Percentiles rank a stretch among this genome's conserved stretches.
These are phyloP conservation scores for Eucalyptus victrix DNA, from an alignment of 345 rosid species.

Conservation along the genomic window DNA sequence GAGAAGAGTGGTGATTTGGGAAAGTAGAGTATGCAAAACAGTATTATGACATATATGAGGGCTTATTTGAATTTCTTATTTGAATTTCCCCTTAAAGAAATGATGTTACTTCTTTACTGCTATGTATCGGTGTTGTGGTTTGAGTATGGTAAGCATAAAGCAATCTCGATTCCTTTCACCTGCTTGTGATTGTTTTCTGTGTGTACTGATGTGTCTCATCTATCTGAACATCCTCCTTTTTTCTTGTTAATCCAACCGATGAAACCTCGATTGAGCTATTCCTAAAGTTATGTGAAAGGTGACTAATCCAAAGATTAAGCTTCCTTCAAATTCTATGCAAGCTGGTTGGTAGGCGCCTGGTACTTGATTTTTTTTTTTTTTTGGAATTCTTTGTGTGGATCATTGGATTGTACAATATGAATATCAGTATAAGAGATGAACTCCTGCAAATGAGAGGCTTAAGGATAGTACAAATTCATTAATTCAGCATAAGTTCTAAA, in stretches of 20 bases:
- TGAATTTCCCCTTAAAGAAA: not conserved
- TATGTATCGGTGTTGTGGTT: not conserved
- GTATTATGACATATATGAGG: not conserved
- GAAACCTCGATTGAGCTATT: not conserved
- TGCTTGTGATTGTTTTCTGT: not conserved
- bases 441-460: not conserved
- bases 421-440: not conserved
- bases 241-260: not conserved
- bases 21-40: not conserved
- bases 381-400: not conserved
- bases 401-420: not conserved
- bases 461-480: not conserved
- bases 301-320: not conserved
- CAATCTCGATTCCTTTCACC: not conserved
- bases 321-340: not conserved
- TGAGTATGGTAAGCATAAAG: not conserved
- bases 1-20: not conserved
- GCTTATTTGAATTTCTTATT: not conserved
- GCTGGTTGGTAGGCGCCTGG: not conserved
- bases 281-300: not conserved
- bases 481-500: not conserved
- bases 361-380: not conserved
- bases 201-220: not conserved
- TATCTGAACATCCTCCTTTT: not conserved
- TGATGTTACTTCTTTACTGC: not conserved